Conservation (phyloP, 257 asterid genomes). For the Scutellaria baicalensis region DNA sequence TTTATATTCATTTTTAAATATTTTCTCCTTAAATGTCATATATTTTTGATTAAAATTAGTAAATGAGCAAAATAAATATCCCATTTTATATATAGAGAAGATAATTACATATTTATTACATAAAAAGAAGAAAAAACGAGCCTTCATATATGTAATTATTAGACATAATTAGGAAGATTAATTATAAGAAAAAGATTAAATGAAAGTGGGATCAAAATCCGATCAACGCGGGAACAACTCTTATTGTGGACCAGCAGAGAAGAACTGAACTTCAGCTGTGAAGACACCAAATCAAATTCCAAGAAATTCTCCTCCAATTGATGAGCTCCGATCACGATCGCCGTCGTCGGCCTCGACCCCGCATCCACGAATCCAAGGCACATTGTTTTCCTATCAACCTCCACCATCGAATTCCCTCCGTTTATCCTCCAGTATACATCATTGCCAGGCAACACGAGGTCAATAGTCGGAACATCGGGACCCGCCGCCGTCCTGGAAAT, state of each 20-base stretch:
- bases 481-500: constrained; percentile 28
- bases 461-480: constrained; percentile 34
- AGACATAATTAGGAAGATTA: too few relatives aligned
- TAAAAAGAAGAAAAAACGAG: too few relatives aligned
- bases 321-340: constrained; percentile 42
- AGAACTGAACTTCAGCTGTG: constrained; percentile 35
- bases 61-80: too few relatives aligned
- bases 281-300: constrained; percentile 45
- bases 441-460: constrained; percentile 35
- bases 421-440: constrained; percentile 30
- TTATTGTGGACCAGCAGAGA: constrained; percentile 31
- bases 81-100: too few relatives aligned
- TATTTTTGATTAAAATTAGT: too few relatives aligned
- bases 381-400: constrained; percentile 25
- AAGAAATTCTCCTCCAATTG: constrained; percentile 47
- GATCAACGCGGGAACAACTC: constrained; percentile 24
- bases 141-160: too few relatives aligned
- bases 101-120: too few relatives aligned
- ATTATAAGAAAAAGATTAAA: too few relatives aligned
- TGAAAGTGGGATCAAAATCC: too few relatives aligned
- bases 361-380: constrained; percentile 61
- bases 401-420: constrained; percentile 45
- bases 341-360: constrained; percentile 35
- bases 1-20: too few relatives aligned
- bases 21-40: too few relatives aligned